Evolutionary conservation across 164 flowering plant species (phyloP).

Genomic region (Chimonanthus salicifolius): DNA sequence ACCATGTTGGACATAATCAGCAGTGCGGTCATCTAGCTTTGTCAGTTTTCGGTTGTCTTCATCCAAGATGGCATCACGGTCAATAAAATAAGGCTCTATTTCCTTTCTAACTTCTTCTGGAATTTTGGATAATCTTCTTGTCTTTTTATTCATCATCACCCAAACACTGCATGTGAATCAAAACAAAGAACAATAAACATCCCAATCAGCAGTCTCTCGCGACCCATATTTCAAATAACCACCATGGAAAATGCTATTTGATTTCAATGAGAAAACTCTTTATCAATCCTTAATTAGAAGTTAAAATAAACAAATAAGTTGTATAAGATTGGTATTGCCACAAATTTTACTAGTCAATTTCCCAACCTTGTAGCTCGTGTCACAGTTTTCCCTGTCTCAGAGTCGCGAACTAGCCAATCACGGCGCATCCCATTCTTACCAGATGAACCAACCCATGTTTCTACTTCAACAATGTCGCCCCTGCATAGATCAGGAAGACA

Average conservation of each 20-base stretch:
- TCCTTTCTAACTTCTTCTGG: conserved; percentile 77
- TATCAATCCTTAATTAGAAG: no score
- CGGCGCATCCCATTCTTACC: conserved; percentile 97
- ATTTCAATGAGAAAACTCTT: no score
- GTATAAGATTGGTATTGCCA: neutral
- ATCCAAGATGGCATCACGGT: conserved; percentile 50
- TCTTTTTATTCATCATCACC: conserved; percentile 86
- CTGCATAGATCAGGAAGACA: conserved; percentile 30
- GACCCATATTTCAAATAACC: no score
- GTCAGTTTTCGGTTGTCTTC: conserved; percentile 67
- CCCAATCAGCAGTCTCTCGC: no score
- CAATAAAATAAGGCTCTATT: conserved; percentile 59
- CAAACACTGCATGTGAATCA: conserved; percentile 45
- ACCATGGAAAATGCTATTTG: no score
- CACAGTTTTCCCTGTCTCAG: conserved; percentile 64
- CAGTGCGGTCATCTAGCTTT: conserved; percentile 54
- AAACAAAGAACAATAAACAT: neutral
- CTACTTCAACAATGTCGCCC: conserved; percentile 95
- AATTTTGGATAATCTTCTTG: conserved; percentile 75
- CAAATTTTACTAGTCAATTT: neutral
- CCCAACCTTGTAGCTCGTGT: conserved; percentile 86
- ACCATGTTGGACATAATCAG: conserved; percentile 58
- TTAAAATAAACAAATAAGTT: neutral
- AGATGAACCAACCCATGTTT: conserved; percentile 77
- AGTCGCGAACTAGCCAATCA: conserved; percentile 81